Evolutionary conservation across 1,284 basidiomycete species (phyloP), one percentile per base, ranked within the genome.

Genomic region (Polyporus tsugae): DNA sequence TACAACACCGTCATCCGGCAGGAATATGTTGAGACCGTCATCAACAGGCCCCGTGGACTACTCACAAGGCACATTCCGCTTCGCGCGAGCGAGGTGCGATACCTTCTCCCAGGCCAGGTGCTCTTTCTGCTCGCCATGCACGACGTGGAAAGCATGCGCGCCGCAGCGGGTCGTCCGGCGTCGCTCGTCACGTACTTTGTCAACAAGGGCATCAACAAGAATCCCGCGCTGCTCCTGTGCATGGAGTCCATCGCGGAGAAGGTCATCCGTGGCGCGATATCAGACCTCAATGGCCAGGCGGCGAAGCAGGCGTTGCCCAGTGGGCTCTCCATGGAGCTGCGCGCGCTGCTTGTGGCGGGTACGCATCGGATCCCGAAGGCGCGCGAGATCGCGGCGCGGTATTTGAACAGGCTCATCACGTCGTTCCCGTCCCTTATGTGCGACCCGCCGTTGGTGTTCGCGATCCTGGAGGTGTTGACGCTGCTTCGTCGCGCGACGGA

Each of bases 351-450:
- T 42, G 84, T 96, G 6, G 87, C 86, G 42, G 93, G 93, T 78
- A 96, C 95, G 6, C 95, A 98, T 79, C 89, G 95, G 17, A 89
- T 95, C 65, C 83, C 87, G 42, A 93, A 93, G 77, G 94, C 94
- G 64, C 88, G 97, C 52, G 91, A 93, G 46, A 86, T 95, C 29
- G 95, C 97, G 0, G 87, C 91, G 64, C 90, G 88, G 78, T 98
- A 95, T 77, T 85, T 98, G 35, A 90, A 96, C 80, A 89, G 91
- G 49, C 84, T 99, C 58, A 90, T 99, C 72, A 92, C 91, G n/a
- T 95, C 94, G 1, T 98, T 98, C 81, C 97, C 98, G 0, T 96
- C 95, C 9, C 83, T 99, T 69, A 92, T 99, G 87, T 99, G 97
- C 80, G 93, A 97, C 77, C 88, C 92, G 13, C 87, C 92, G 15